Evolutionary conservation across 495 filamentous ascomycete genomes (phyloP).

Genomic region (Penicillium steckii): DNA sequence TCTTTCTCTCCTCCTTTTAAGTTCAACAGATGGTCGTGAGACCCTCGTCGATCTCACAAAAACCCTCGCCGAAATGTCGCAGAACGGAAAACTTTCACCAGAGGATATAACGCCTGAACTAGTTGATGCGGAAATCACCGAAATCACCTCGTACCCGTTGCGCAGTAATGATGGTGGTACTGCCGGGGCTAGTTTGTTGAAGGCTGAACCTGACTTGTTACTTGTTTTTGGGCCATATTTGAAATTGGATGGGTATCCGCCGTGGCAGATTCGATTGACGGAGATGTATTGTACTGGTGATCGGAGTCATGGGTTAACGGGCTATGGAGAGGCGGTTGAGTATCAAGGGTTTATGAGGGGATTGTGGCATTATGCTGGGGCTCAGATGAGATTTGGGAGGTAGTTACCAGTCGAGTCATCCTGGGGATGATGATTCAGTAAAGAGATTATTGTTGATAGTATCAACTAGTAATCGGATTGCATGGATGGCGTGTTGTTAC

Average conservation of each 20-base stretch:
- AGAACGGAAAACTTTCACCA: conserved; percentile 75
- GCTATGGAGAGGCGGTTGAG: conserved; percentile 61
- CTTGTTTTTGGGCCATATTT: conserved; percentile 81
- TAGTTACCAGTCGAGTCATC: no score
- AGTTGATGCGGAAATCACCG: conserved; percentile 83
- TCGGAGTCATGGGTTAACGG: conserved; percentile 35
- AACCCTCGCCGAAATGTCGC: conserved; percentile 90
- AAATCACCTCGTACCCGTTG: conserved; percentile 47
- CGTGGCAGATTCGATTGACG: conserved; percentile 91
- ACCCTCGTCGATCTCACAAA: conserved; percentile 94
- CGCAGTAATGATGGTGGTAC: neutral
- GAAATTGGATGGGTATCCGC: conserved; percentile 86
- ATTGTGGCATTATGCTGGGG: conserved; percentile 79
- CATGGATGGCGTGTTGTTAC: no score
- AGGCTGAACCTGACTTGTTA: conserved; percentile 80
- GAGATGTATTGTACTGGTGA: conserved; percentile 75
- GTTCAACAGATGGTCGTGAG: conserved; percentile 83
- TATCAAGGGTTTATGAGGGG: conserved; percentile 91
- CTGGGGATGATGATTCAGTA: no score
- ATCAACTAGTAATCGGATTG: no score
- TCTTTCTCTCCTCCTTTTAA: conserved; percentile 82
- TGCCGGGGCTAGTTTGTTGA: conserved; percentile 14
- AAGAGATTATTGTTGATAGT: no score
- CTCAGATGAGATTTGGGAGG: conserved; percentile 85
- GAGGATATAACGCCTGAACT: conserved; percentile 80